Evolutionary conservation across 192 early-diverging fungal species (phyloP), one percentile per base, ranked within the genome.

Genomic region (Coemansia sp.): DNA sequence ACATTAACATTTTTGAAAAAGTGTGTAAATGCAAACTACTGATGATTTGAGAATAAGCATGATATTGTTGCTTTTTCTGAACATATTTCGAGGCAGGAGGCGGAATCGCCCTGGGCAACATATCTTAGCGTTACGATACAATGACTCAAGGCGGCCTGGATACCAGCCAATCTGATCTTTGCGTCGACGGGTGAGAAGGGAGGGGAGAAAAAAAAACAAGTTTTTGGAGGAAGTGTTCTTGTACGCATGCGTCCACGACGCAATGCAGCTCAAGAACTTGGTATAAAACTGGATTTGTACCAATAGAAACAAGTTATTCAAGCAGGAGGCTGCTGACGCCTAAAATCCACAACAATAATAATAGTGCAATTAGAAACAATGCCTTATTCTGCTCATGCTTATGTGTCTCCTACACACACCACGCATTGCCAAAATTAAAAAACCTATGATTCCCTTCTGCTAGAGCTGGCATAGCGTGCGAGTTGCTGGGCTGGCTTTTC

Each of bases 211-310:
- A n/a, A n/a, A n/a, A n/a, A 45, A 45, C 42, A 7, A 16, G 42
- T 52, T 52, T 52, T 25, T 6, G 8, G 17, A 55, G 0, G 52
- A 11, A 11, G 7, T 14, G 17, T 31, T n/a, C 22, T 55, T 10
- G 5, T 30, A 14, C 28, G 25, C 25, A 55, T 55, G 52, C 52
- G 28, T 11, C n/a, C 14, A 8, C 52, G 22, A 55, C 28, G 52
- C 52, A 55, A 55, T 55, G 52, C 7, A 55, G 52, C 52, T 31
- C 30, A 30, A 55, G 52, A 31, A 28, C 52, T 30, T 55, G 52
- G 52, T 55, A 45, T 12, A 55, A 55, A 31, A 55, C 25, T 30
- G 52, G 52, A 55, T 30, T 55, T 45, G 42, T 45, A 14, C 52
- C 28, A 55, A 55, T 55, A 28, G 31, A 30, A 55, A 55, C 22